Evolutionary conservation across 2,329 filamentous ascomycete species (phyloP).

Genomic region (Apiospora marii): DNA sequence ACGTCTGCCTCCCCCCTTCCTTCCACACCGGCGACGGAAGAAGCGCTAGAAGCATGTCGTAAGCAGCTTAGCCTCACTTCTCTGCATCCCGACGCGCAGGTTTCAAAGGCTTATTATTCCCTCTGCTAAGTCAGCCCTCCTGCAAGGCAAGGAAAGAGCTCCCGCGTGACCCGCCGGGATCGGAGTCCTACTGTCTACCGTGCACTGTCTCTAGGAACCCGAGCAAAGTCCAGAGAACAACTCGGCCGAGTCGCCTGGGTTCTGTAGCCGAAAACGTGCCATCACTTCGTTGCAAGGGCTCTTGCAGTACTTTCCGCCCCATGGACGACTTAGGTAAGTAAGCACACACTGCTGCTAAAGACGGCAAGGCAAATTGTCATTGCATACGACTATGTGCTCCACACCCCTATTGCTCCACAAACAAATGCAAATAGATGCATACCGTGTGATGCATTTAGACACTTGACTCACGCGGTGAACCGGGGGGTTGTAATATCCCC

Average conservation of each 20-base stretch:
- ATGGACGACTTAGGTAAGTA: not conserved
- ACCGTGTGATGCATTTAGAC: not conserved
- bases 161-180: not conserved
- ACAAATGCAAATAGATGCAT: not conserved
- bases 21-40: not conserved
- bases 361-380: not conserved
- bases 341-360: not conserved
- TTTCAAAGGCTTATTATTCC: not conserved
- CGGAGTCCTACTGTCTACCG: not conserved
- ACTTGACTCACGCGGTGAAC: not conserved
- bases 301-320: not conserved
- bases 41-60: not conserved
- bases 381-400: not conserved
- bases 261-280: not conserved
- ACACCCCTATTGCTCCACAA: not conserved
- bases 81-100: not conserved
- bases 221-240: not conserved
- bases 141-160: not conserved
- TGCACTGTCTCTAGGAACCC: not conserved
- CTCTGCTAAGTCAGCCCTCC: not conserved
- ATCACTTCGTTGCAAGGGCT: too few species aligned
- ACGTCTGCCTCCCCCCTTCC: not conserved
- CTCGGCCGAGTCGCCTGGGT: not conserved
- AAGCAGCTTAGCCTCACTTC: not conserved
- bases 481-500: not conserved